These are phyloP conservation scores for Zygnema circumcarinatum DNA, from an alignment of 139 green algal species.

Conservation along the genomic window DNA sequence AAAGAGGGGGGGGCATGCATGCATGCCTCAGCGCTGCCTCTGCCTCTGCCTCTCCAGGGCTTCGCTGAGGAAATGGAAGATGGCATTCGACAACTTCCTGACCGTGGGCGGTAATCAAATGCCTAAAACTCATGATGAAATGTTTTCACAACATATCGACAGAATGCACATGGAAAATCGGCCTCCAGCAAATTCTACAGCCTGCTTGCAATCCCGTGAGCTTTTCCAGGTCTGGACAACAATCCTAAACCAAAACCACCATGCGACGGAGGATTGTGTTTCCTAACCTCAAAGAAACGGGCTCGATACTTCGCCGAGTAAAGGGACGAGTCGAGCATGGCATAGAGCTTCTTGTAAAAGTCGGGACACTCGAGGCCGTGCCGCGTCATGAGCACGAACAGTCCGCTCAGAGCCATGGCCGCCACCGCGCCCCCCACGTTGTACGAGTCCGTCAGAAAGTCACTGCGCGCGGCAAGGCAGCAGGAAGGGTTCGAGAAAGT, in stretches of 20 bases:
- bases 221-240: too few relatives aligned
- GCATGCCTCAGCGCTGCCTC: neutral
- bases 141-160: too few relatives aligned
- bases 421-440: slow-evolving; percentile 79
- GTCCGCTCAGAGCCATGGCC: slow-evolving; percentile 91
- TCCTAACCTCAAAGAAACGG: slow-evolving; percentile 72
- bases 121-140: too few relatives aligned
- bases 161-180: too few relatives aligned
- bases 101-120: too few relatives aligned
- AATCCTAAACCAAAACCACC: too few relatives aligned
- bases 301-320: slow-evolving; percentile 69
- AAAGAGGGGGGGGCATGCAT: neutral
- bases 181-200: too few relatives aligned
- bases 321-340: slow-evolving; percentile 46
- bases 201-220: too few relatives aligned
- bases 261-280: too few relatives aligned
- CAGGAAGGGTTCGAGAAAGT: neutral
- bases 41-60: too few relatives aligned
- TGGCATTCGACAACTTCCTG: too few relatives aligned
- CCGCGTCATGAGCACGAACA: slow-evolving; percentile 89
- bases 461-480: slow-evolving; percentile 64
- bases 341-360: slow-evolving; percentile 64
- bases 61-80: too few relatives aligned
- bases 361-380: slow-evolving; percentile 91
- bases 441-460: slow-evolving; percentile 86